Evolutionary conservation across 305 asterid species (phyloP).

Genomic region (Fraxinus greggii): DNA sequence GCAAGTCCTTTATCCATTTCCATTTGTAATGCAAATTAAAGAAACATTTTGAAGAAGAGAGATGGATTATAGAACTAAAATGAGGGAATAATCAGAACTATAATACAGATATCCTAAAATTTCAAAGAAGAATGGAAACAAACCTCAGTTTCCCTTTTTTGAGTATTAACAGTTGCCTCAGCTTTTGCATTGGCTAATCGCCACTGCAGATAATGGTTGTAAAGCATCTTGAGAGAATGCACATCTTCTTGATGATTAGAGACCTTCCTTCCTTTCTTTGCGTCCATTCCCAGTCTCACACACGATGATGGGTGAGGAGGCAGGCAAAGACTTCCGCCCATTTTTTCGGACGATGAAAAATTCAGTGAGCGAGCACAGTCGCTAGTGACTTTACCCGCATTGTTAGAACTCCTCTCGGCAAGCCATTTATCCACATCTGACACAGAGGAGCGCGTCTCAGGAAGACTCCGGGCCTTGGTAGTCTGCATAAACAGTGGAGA

Average conservation of each 20-base stretch:
- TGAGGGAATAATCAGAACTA: not conserved
- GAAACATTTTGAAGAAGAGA: not conserved
- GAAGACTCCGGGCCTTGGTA: conserved; percentile 34
- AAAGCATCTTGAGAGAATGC: conserved; percentile 69
- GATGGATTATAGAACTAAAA: not conserved
- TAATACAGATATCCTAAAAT: not conserved
- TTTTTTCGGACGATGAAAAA: conserved; percentile 46
- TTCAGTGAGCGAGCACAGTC: conserved; percentile 64
- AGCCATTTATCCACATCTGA: conserved; percentile 69
- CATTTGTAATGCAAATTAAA: not conserved
- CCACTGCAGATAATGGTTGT: conserved; percentile 71
- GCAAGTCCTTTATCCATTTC: not conserved
- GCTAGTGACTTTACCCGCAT: conserved; percentile 23
- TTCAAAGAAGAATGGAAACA: conserved; percentile 9
- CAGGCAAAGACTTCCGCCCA: conserved; percentile 48
- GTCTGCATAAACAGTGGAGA: conserved; percentile 49
- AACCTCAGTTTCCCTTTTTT: conserved; percentile 70
- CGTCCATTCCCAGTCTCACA: conserved; percentile 48
- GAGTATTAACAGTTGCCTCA: conserved; percentile 48
- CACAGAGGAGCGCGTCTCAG: conserved; percentile 54
- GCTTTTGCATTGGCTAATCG: conserved; percentile 77
- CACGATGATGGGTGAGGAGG: conserved; percentile 74
- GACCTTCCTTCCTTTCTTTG: conserved; percentile 55
- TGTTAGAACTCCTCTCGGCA: conserved; percentile 37
- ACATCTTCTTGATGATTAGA: conserved; percentile 59